Percentiles rank a stretch among this genome's conserved stretches.
phyloP scores from a whole-genome alignment of 169 alveolate species.

The Eimeria tenella region DNA sequence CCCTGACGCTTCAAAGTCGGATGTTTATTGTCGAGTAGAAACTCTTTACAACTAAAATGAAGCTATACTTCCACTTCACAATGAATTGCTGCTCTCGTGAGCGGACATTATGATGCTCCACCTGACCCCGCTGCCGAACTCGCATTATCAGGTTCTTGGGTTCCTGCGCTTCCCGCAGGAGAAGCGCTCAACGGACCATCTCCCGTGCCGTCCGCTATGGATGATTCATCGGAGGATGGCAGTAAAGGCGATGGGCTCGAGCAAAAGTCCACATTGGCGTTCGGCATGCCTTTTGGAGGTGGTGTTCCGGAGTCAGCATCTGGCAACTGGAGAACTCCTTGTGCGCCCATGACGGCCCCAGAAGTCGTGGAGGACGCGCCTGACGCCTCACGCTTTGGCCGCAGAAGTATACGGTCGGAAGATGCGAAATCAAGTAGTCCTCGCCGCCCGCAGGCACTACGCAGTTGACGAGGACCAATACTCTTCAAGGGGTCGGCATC shows the following conservation, averaged over 20 bases:
- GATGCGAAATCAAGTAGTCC: neutral
- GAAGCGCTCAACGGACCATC: neutral
- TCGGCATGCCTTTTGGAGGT: neutral
- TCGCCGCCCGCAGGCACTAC: conserved; percentile 26
- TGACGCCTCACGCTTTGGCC: neutral
- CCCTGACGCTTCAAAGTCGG: too few species aligned
- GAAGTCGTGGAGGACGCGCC: conserved; percentile 14
- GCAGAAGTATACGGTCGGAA: neutral
- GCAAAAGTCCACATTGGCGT: neutral
- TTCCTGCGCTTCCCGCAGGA: neutral
- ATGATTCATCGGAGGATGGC: neutral
- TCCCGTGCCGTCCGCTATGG: neutral
- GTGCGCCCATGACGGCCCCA: neutral
- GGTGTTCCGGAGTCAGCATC: neutral
- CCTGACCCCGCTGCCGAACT: too few species aligned
- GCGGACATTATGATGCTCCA: too few species aligned
- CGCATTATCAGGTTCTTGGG: neutral
- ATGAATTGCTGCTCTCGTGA: too few species aligned
- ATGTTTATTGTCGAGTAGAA: too few species aligned
- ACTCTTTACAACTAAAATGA: too few species aligned
- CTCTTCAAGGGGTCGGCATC: neutral
- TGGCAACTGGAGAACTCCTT: neutral
- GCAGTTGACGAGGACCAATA: neutral
- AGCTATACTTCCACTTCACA: too few species aligned
- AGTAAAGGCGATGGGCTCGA: neutral